Conservation (phyloP, 345 rosid species). For the Odontarrhena argentea region DNA sequence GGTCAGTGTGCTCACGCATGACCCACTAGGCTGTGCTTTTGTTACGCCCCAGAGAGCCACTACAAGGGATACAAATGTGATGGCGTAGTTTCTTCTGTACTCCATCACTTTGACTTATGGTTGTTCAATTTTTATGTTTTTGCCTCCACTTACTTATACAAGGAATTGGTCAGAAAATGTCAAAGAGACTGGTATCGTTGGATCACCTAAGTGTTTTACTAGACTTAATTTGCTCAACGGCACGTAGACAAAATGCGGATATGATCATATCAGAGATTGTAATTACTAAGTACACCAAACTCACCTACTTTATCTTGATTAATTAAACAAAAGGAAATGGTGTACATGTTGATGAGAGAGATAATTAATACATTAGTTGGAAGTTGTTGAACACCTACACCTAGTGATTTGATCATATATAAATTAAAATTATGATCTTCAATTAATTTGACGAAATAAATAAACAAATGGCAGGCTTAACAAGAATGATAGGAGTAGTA, state of each 20-base stretch:
- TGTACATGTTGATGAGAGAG: slow-evolving; percentile 11
- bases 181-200: slow-evolving; percentile 34
- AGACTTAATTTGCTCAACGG: slow-evolving; percentile 6
- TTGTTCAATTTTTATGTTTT: slow-evolving; percentile 14
- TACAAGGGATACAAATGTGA: slow-evolving; percentile 41
- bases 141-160: slow-evolving; percentile 26
- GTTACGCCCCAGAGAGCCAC: slow-evolving; percentile 47
- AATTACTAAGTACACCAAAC: slow-evolving; percentile 32
- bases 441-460: neutral
- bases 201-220: slow-evolving; percentile 38
- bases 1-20: slow-evolving; percentile 48
- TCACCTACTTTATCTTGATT: slow-evolving; percentile 32
- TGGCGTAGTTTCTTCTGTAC: slow-evolving; percentile 21
- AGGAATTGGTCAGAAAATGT: slow-evolving; percentile 18
- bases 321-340: neutral
- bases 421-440: neutral
- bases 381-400: slow-evolving; percentile 43
- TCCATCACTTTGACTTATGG: slow-evolving; percentile 37
- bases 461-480: slow-evolving; percentile 20
- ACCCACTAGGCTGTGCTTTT: slow-evolving; percentile 30
- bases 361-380: slow-evolving; percentile 25
- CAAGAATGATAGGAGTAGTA: slow-evolving; percentile 26
- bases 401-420: slow-evolving; percentile 27
- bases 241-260: neutral
- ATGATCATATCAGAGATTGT: neutral